Evolutionary conservation across 2,329 filamentous ascomycete genomes (phyloP), one percentile per base, ranked within the genome.

Genomic region (Helicocarpus griseus): DNA sequence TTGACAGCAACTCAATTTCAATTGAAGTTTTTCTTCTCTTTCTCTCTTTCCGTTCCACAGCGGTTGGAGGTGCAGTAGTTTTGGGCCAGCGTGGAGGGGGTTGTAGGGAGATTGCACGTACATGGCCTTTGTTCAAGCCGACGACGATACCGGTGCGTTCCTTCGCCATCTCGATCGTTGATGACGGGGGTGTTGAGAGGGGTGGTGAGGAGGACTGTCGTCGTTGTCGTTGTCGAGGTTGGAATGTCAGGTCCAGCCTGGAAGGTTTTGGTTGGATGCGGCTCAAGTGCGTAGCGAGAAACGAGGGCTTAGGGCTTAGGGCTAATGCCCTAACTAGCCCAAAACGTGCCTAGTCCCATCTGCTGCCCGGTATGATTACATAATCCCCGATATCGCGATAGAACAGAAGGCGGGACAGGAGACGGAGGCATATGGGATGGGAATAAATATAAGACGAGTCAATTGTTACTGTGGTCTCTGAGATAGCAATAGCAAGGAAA

Each of bases 111-210:
- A 44, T 43, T 51, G 49, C 61, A 83, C 81, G 69, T 82, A 84
- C 81, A 70, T 83, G 80, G 69, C 81, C 81, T 66, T 75, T 75
- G 73, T 84, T 84, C 65, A 82, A 69, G 68, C 81, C 81, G 66
- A 78, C 69, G 70, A 76, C 73, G 68, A 84, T 72, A 65, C 74
- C 74, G 67, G 71, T 70, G 60, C 71, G 70, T 70, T 76, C 72
- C 63, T 73, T 72, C 58, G 73, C 72, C 74, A 76, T 76, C 64
- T 67, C 69, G 68, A 69, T 61, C 61, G 63, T 65, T 67, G 63
- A 60, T 61, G 57, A 57, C 55, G 57, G 56, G 56, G 57, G 53
- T 53, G 56, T 54, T 55, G 56, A 56, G 51, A 53, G 47, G 49
- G 51, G 53, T 46, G 52, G 48, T 49, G 48, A 50, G 52, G 45